Evolutionary conservation across 495 filamentous ascomycete genomes (phyloP).

Genomic region (Articulospora tetracladia): DNA sequence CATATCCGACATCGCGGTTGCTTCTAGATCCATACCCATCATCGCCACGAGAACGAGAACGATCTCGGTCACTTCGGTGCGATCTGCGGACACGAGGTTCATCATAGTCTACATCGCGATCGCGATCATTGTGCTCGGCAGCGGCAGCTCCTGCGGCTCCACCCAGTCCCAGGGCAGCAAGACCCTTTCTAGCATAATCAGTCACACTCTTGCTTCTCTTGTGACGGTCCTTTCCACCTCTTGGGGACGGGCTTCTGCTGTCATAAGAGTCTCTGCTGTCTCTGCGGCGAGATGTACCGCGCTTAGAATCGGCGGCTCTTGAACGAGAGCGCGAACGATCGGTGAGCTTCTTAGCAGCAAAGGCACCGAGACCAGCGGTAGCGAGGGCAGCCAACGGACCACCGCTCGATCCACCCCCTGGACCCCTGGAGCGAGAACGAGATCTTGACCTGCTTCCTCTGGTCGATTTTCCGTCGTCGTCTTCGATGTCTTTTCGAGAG

Average conservation of each 20-base stretch:
- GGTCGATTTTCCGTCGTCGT: conserved; percentile 47
- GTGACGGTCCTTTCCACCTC: conserved; percentile 29
- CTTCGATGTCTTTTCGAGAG: conserved; percentile 56
- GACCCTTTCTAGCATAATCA: conserved; percentile 50
- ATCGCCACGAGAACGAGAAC: conserved; percentile 12
- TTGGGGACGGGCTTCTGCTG: conserved; percentile 34
- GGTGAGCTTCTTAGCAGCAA: conserved; percentile 76
- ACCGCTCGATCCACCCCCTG: conserved; percentile 42
- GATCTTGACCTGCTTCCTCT: conserved; percentile 48
- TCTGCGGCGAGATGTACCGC: conserved; percentile 41
- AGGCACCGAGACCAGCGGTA: conserved; percentile 69
- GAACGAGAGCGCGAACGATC: conserved; percentile 65
- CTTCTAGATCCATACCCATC: conserved; percentile 17
- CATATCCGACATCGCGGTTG: conserved; percentile 15
- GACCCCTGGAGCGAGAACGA: conserved; percentile 26
- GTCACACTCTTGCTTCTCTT: conserved; percentile 54
- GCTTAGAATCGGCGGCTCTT: conserved; percentile 41
- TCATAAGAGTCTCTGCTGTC: conserved; percentile 45
- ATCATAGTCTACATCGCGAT: conserved; percentile 49
- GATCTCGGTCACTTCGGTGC: background rate
- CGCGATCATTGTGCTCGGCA: conserved; percentile 42
- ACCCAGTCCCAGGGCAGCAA: conserved; percentile 50
- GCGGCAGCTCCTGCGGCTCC: conserved; percentile 27
- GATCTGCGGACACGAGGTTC: conserved; percentile 11
- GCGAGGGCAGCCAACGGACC: conserved; percentile 60